Evolutionary conservation across 139 green algal genomes (phyloP), one percentile per base, ranked within the genome.

Genomic region (Tetraselmis striata): DNA sequence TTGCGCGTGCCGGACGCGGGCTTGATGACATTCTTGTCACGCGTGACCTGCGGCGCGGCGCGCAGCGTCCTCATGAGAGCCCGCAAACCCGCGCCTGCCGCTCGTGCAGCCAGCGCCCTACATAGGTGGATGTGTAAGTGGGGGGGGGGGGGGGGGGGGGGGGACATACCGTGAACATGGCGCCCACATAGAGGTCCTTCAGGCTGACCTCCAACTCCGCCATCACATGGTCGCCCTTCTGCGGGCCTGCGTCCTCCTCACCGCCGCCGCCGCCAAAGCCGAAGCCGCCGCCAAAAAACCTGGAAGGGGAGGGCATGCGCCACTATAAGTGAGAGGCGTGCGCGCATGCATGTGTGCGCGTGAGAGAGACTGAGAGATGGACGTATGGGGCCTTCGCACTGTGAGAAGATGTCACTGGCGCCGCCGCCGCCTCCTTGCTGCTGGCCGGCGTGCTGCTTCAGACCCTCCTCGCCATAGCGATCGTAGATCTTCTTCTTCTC

Each of bases 401-500:
- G 90, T 45, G 94, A 93, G 74, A 98, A 98, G 45, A 99, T 96
- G 87, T 97, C 94, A 26, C 86, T 79, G 0, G 85, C 81, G 59
- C 83, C 87, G 24, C 86, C 74, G 1, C 92, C 85, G n/a, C 92
- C 89, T 23, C 91, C 87, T 28, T 88, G 87, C 67, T 92, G 83
- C 81, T 89, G 87, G 0, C 80, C 83, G 0, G 83, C 82, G 45
- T 97, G 93, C 90, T 98, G 94, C 85, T 97, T 98, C 30, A 99
- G 77, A 0, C 97, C 97, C 79, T 99, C 97, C 87, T 99, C 97
- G 1, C 97, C 97, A 84, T 99, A 94, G 23, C 89, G 88, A 82
- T 99, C 97, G 82, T 99, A 99, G 28, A 99, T 95, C 24, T 91
- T 83, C 18, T 94, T 85, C 92, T 98, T 98, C 89, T 99, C 93